Base-by-base conservation (phyloP, 2,329 filamentous ascomycete species). In the Cordyceps javanica region DNA sequence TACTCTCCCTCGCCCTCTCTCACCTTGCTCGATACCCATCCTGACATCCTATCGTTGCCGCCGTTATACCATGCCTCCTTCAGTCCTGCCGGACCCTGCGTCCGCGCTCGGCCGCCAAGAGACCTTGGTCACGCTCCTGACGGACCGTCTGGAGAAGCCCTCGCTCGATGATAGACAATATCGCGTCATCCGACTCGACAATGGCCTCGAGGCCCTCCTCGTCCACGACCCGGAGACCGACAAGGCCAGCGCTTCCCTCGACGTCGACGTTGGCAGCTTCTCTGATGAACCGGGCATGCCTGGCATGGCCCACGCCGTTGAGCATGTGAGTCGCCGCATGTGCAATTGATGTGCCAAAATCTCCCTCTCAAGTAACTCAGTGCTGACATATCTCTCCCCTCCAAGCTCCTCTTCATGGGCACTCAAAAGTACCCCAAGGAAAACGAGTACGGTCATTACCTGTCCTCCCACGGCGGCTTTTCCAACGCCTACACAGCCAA, bases 391-490 rank as follows among this genome's bases (percentile, higher is more conserved):
- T 28, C 46, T 41, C 50, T 41, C 11, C 21, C 7, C 3, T 55
- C 25, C 26, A 11, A 86, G 80, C 77, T 97, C 62, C 77, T 99
- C 25, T 99, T 99, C 77, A 97, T 99, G 94, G 94, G 94, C 51
- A 99, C 94, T 8, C 88, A 96, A 73, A 99, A 97, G 83, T 99
- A 94, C 68, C 94, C 94, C 0, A 83, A 87, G 69, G 93, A 97
- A 74, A 97, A 99, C 72, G 93, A 89, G 63, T 99, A 99, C 77
- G 91, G 90, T 67, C 88, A 93, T 69, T 99, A 96, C 71, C 83
- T 99, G 55, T 89, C 91, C 53, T 82, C 90, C 60, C 88, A 97
- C 71, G 96, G 91, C 10, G 94, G 94, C 57, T 86, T 88, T 68
- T 96, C 92, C 28, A 99, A 99, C 71, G 94, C 94, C 57, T 97